Evolutionary conservation across 345 rosid species (phyloP), one percentile per base, ranked within the genome.

Genomic region (Ceriops decandra): DNA sequence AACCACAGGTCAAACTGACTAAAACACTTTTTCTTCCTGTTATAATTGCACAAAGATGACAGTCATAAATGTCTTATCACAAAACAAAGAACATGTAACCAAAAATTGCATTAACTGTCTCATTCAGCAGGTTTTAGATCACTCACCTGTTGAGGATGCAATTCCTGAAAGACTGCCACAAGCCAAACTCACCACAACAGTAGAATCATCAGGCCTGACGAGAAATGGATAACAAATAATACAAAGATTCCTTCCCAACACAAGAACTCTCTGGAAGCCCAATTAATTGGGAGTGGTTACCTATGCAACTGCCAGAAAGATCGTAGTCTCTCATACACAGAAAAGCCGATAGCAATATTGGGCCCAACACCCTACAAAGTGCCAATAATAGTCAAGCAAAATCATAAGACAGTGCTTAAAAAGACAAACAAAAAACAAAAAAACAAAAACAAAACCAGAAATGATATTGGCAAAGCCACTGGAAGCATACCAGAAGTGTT

Each of bases 131-230:
- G 52, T 10, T 26, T 51, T 1, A 35, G 35, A 36, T 68, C 38
- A 80, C 77, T 85, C 77, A 87, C 97, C 97, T 68, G 99, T 95
- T 65, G 99, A 91, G 52, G 99, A 88, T 30, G 89, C 99, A 77
- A 95, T 83, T 76, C 99, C 97, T 49, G 99, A 95, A 59, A 91
- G 85, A 75, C 99, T 95, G 79, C 97, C 99, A 76, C 96, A 95
- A 35, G 95, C 91, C 67, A 95, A 83, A 78, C 99, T 90, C 64
- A 88, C 83, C 46, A 81, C 73, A 30, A 82, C 72, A 35, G 85
- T 69, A 63, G 97, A 82, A 86, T 95, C 98, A 59, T 87, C 65
- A 9, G 96, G 96, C 84, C 99, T 95, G 10, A 19, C 24, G 2
- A 5, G 80, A 70, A 30, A 21, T 36, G 59, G 67, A 57, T 10